Evolutionary conservation across 371 early-diverging fungal species (phyloP), one percentile per base, ranked within the genome.

Genomic region (Mucor plumbeus): DNA sequence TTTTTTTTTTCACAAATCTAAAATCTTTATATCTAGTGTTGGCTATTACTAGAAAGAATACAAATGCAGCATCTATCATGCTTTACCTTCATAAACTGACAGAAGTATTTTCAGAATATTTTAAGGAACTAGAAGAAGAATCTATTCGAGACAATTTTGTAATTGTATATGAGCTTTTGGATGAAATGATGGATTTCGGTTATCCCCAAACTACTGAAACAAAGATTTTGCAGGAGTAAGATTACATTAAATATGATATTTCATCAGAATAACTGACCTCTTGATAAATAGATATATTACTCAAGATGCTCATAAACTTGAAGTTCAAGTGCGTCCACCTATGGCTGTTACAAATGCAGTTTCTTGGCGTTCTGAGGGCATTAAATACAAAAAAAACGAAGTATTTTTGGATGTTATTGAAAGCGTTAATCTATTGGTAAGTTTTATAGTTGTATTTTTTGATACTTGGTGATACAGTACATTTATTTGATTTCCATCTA

Each of bases 101-200:
- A 57, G 91, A 94, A 79, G 97, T 97, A 41, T 94, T 97, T 80
- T 89, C 91, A 35, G 97, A 98, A 76, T 99, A 99, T 82, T 99
- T 99, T 81, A 97, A 96, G 77, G 94, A 94, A 67, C 88, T 99
- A 59, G 98, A 99, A 79, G 99, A 99, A 70, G 99, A 99, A 74
- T 95, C 96, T 15, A 87, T 97, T 59, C 94, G 94, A 82, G 96
- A 97, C 67, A 94, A 96, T 79, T 96, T 95, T 89, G 91, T 91
- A 10, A 92, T 91, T 26, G 92, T 96, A 7, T 99, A 99, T 77
- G 99, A 99, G 82, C 83, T 99, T 36, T 80, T 99, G 76, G 99
- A 99, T 81, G 99, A 99, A 79, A 99, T 99, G 97, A 97, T 98
- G 97, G 99, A 99, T 79, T 99, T 97, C 76, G 99, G 99, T 26